Conservation (phyloP, 2,329 filamentous ascomycete genomes). For the Venturia aucupariae region DNA sequence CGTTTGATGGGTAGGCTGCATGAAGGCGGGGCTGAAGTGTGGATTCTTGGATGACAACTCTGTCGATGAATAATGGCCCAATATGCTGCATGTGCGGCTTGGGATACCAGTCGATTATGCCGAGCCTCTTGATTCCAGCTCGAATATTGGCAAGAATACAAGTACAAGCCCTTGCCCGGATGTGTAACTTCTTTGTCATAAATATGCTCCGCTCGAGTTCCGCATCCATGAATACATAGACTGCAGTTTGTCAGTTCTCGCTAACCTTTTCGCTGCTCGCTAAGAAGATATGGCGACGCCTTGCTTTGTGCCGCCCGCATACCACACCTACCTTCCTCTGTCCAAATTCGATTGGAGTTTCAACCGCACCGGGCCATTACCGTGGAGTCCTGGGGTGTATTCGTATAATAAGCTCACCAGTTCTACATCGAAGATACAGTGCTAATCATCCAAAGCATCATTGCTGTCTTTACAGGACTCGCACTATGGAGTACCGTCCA, state of each 20-base stretch:
- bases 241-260: background rate
- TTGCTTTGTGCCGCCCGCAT: constrained; percentile 1
- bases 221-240: background rate
- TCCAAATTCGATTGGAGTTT: constrained; percentile 11
- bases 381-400: constrained; percentile 10
- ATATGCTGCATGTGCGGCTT: too few species aligned
- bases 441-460: constrained; percentile 1
- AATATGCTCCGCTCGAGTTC: background rate
- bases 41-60: background rate
- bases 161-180: background rate
- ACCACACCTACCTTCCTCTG: background rate
- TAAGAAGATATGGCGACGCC: background rate
- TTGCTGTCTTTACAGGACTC: constrained; percentile 16
- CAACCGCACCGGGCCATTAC: background rate
- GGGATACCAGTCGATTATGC: background rate
- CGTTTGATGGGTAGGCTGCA: background rate
- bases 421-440: background rate
- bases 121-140: background rate
- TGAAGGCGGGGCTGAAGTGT: background rate
- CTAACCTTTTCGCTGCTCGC: background rate
- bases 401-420: constrained; percentile 3
- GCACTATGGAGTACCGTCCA: constrained; percentile 35
- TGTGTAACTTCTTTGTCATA: constrained; percentile 6
- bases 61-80: background rate
- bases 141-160: background rate